Base-by-base conservation (phyloP, 1,284 basidiomycete genomes). In the Tremellales sp. region DNA sequence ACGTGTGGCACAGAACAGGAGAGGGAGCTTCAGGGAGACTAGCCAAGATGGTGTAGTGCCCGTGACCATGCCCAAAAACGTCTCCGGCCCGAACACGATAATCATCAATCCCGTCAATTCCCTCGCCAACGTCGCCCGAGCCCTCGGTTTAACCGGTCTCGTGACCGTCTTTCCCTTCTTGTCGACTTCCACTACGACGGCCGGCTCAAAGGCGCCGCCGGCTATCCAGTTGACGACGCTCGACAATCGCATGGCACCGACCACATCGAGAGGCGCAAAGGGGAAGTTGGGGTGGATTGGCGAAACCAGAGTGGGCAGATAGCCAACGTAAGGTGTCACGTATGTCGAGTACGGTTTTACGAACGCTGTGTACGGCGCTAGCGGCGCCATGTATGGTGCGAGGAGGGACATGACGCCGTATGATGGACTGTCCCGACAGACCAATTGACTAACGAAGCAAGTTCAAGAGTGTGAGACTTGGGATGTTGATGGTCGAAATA, bases 31-130 rank as follows among this genome's bases (percentile, higher is more conserved):
- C 3, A 69, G 70, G 24, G 58, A 60, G 24, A 69, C 25, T 13
- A 75, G 56, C 73, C 73, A 75, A 3, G 64, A 65, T 2, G 73
- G 73, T 2, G 69, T 62, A 0, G 58, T 47, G 8, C 68, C 65
- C 1, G 68, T 68, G 39, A 63, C 67, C 40, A 67, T 45, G n/a
- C 61, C 68, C 0, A 75, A 58, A 39, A 74, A 73, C 1, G 72
- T 74, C 53, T 75, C 73, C 19, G 70, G 71, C 15, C 73, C 73
- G 54, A 72, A 75, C 2, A 75, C 54, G 24, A 75, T 56, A 0
- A 73, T 49, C 53, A 68, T 35, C n/a, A 75, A 57, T 0, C 72
- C 73, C 10, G 68, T 45, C 6, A 62, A 51, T 49, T 75, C 73
- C 48, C 72, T 70, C 48, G 70, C 27, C 10, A 58, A 48, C 15